Percentiles rank a stretch among this genome's conserved stretches.
Conservation (phyloP, 2,329 filamentous ascomycete genomes). For the Didymella segeticola region DNA sequence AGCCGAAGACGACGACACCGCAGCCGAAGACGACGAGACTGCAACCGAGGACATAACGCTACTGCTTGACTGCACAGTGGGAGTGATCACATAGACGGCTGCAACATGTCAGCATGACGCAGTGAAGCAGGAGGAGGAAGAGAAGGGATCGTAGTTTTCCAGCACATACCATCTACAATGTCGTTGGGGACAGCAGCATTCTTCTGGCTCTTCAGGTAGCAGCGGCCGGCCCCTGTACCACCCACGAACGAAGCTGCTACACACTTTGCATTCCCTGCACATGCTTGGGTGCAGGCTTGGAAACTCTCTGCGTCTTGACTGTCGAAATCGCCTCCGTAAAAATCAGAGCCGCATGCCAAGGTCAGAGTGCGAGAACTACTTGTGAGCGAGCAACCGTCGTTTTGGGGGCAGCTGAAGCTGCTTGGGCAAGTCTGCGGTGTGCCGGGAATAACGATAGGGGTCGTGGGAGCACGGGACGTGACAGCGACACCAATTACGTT, state of each 20-base stretch:
- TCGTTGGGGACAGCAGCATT: not conserved
- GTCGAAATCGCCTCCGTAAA: not conserved
- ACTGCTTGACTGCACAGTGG: too few relatives aligned
- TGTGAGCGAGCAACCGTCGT: not conserved
- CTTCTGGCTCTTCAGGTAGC: not conserved
- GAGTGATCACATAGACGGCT: too few relatives aligned
- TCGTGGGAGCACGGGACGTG: not conserved
- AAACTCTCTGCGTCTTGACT: not conserved
- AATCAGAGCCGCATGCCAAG: not conserved
- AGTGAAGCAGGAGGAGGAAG: not conserved
- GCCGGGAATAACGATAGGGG: too few relatives aligned
- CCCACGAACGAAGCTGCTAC: not conserved
- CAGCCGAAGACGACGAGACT: too few relatives aligned
- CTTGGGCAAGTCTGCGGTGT: not conserved
- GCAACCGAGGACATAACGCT: too few relatives aligned
- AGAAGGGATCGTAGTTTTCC: not conserved
- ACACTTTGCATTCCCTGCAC: not conserved
- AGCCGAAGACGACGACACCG: too few relatives aligned
- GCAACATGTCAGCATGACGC: slow-evolving; percentile 41
- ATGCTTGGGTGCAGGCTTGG: not conserved
- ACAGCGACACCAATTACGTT: slow-evolving; percentile 1
- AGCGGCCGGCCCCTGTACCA: not conserved
- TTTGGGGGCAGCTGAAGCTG: not conserved
- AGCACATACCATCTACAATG: not conserved
- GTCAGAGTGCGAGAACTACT: not conserved